Base-by-base conservation (phyloP, 805 yeast species). In the Pichia nanzhaoensis region DNA sequence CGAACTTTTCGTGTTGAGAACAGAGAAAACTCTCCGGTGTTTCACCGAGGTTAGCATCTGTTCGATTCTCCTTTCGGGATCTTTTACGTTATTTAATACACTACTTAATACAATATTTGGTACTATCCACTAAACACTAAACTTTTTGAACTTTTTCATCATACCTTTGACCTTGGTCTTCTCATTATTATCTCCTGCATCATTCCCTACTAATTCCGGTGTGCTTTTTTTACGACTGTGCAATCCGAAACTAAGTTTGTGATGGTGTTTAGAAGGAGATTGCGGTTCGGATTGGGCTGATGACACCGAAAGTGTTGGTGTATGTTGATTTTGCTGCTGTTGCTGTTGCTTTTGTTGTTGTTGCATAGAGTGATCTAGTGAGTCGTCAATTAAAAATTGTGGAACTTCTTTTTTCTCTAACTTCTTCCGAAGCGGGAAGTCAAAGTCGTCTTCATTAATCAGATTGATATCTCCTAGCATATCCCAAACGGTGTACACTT, bases 401-500 rank as follows among this genome's bases (percentile, higher is more conserved):
- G 65, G 64, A n/a, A 58, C 58, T 24, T 37, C 14, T 21, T 51
- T 48, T 30, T 38, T 39, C 5, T 39, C 39, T 14, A 41, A 36
- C 24, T 58, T 58, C 22, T 48, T 35, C 40, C 55, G 58, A 37
- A 58, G 37, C 8, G 59, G 60, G 37, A 62, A 60, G 12, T 53
- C 49, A 39, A 59, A 52, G 16, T 53, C 52, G 6, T 51, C 54
- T 37, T 60, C 62, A 38, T 61, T 53, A 31, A 62, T 60, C 31
- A 59, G 43, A 13, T 58, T 49, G 6, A 62, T 51, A 43, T 63
- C 67, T 7, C 66, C 66, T 14, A 63, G 52, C 40, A 63, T 52
- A 43, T 63, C 67, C 55, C 61, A 54, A 1, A 64, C 54, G 9
- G 78, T 77, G 49, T 86, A 65, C 2, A 87, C 63, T 43, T 82